phyloP scores from a whole-genome alignment of 2,329 filamentous ascomycete genomes.

The Fusarium veterinarium region DNA sequence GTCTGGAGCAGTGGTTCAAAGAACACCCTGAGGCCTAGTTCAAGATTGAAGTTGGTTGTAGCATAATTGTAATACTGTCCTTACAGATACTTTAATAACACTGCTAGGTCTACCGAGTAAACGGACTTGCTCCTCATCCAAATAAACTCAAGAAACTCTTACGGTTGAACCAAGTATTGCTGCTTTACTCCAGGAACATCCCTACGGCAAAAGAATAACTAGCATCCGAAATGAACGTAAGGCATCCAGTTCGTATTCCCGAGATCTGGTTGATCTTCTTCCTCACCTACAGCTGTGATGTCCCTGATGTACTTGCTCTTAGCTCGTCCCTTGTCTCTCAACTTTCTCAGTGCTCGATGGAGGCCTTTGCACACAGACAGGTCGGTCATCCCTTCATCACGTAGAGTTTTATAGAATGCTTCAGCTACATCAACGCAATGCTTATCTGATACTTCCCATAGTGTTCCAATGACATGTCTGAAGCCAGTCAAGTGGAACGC shows the following conservation, averaged over 20 bases:
- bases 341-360: neutral
- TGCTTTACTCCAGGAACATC: accelerated
- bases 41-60: accelerated
- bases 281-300: neutral
- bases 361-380: neutral
- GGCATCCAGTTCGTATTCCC: neutral
- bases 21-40: neutral
- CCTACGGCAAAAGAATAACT: accelerated
- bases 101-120: accelerated
- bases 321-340: neutral
- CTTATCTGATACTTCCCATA: neutral
- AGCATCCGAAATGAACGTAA: neutral
- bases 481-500: neutral
- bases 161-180: accelerated
- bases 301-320: neutral
- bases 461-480: neutral
- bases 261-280: neutral
- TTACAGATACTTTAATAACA: accelerated
- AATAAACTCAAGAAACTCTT: neutral
- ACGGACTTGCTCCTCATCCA: accelerated
- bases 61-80: neutral
- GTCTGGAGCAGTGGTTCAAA: neutral
- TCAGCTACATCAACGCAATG: neutral
- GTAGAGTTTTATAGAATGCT: neutral
- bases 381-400: neutral